Evolutionary conservation across 202 grass and related monocot species (phyloP), one percentile per base, ranked within the genome.

Genomic region (Saccharum hybrid): DNA sequence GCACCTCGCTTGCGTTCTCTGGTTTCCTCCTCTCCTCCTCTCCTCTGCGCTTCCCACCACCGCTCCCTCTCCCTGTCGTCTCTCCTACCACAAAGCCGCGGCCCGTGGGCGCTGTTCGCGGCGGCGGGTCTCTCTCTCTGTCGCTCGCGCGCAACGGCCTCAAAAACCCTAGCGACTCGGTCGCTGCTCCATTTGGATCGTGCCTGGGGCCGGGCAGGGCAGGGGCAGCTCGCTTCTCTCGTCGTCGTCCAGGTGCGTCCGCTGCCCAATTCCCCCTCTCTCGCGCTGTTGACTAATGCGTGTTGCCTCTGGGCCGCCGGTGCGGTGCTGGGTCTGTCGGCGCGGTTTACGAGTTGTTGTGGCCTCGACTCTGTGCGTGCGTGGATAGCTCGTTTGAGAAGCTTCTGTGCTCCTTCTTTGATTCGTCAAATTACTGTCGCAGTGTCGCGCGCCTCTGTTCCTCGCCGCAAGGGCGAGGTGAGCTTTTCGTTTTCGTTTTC

Each of bases 11-110:
- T 38, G 84, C 88, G 84, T 87, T 63, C 80, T 66, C 80, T 71
- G 68, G 68, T 90, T 76, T 79, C 73, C 75, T 75, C 63, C 46
- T 76, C 46, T 79, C 73, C 75, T 75, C 63, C 46, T 76, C 46
- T 6, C 36, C 36, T 37, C 52, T 21, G 19, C 60, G 10, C 60
- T 13, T 63, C 23, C 28, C 61, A 26, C 52, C 39, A 4, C 13
- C 45, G 45, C 14, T 5, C 13, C 6, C 10, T 28, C 21, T 14
- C 77, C 11, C 60, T 30, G 22, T 12, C 33, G 8, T 48, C 77
- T 54, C 72, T 39, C 74, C 41, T 54, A 57, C 57, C 38, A 77
- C 88, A 74, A 82, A 89, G 56, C 68, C 76, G 79, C 86, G 79
- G 49, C 8, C n/a, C 56, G 56, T 22, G 8, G 56, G 45, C 66